Evolutionary conservation across 805 yeast species (phyloP).

Genomic region (Nakazawaea populi): DNA sequence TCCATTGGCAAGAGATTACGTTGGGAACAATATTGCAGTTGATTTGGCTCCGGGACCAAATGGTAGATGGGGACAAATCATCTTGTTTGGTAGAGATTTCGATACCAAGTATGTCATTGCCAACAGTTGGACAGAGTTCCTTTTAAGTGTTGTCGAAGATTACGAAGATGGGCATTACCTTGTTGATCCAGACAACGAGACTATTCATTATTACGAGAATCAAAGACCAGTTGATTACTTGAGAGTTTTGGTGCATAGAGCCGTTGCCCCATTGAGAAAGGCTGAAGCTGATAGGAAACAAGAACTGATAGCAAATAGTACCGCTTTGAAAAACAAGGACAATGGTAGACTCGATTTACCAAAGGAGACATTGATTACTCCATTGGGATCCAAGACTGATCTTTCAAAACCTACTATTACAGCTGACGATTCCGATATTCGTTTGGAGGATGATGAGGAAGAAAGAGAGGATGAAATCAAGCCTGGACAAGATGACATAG

Average conservation of each 20-base stretch:
- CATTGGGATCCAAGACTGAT: constrained; percentile 16
- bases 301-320: constrained; percentile 9
- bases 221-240: constrained; percentile 49
- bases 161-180: constrained; percentile 78
- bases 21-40: constrained; percentile 88
- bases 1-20: constrained; percentile 81
- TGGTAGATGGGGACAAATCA: constrained; percentile 88
- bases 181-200: constrained; percentile 59
- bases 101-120: constrained; percentile 87
- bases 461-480: constrained; percentile 2
- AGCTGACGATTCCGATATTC: constrained; percentile 18
- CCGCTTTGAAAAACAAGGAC: constrained; percentile 7
- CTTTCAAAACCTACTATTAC: not conserved
- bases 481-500: not conserved
- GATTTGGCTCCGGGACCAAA: constrained; percentile 78
- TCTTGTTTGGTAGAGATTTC: constrained; percentile 88
- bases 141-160: constrained; percentile 79
- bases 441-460: constrained; percentile 9
- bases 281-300: constrained; percentile 10
- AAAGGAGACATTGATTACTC: constrained; percentile 26
- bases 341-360: constrained; percentile 21
- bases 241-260: constrained; percentile 68
- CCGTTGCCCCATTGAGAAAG: constrained; percentile 28
- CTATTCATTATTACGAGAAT: constrained; percentile 32
- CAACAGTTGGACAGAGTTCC: constrained; percentile 83